Percentiles rank a stretch among this genome's conserved stretches.
phyloP scores from a whole-genome alignment of 176 grass and related monocot genomes.

The Aegilops bicornis region DNA sequence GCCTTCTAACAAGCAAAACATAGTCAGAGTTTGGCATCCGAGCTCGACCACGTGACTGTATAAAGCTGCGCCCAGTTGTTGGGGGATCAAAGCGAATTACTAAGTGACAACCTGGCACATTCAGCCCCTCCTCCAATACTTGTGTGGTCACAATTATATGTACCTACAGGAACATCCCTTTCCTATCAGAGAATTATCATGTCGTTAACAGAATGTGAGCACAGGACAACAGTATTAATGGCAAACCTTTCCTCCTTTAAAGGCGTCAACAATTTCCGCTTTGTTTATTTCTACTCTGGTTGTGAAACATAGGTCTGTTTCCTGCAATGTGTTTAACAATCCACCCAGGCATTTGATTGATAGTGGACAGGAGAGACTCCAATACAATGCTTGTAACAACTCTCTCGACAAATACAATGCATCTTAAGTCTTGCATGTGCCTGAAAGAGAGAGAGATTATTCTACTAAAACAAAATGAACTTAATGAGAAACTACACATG shows the following conservation, averaged over 20 bases:
- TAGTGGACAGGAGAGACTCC: conserved; percentile 45
- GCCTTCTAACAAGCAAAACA: conserved; percentile 59
- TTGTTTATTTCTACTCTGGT: conserved; percentile 51
- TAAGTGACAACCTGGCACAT: conserved; percentile 85
- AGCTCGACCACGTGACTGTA: conserved; percentile 85
- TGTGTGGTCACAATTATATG: conserved; percentile 75
- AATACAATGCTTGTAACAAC: conserved; percentile 69
- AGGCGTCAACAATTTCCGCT: conserved; percentile 65
- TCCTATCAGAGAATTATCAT: neutral
- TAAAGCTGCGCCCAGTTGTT: conserved; percentile 68
- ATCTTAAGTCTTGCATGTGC: conserved; percentile 60
- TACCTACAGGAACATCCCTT: conserved; percentile 51
- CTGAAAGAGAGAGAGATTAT: conserved; percentile 28
- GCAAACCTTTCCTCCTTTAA: conserved; percentile 59
- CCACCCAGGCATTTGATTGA: conserved; percentile 54
- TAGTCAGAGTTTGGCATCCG: conserved; percentile 71
- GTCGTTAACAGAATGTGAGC: neutral
- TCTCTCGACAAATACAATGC: conserved; percentile 88
- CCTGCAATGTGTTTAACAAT: conserved; percentile 57
- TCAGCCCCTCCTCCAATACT: conserved; percentile 81
- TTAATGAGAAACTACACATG: neutral
- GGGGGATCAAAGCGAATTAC: conserved; percentile 78
- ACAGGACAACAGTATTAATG: neutral
- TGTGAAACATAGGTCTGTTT: conserved; percentile 21
- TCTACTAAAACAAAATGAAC: neutral